These are phyloP conservation scores for Colletotrichum siamense DNA, from an alignment of 2,329 filamentous ascomycete genomes.

Conservation along the genomic window DNA sequence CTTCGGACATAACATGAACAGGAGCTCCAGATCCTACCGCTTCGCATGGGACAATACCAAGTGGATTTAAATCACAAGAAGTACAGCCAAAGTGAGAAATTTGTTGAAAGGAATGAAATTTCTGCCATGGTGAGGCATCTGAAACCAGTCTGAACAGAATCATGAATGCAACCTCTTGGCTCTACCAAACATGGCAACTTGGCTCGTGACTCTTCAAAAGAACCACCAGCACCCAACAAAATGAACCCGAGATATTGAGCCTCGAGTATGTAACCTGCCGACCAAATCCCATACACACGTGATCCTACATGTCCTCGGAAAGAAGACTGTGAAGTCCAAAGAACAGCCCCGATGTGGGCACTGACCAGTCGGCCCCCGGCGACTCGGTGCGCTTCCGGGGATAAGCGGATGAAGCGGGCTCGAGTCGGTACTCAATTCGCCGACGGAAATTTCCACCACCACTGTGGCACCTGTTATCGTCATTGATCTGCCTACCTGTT, in stretches of 20 bases:
- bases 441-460: not conserved
- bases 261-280: not conserved
- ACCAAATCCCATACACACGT: not conserved
- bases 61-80: not conserved
- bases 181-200: not conserved
- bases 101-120: not conserved
- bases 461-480: not conserved
- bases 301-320: not conserved
- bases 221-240: not conserved
- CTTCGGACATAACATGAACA: not conserved
- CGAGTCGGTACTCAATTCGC: conserved; percentile 8
- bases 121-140: not conserved
- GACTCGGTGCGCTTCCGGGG: conserved; percentile 1
- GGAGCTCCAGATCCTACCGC: not conserved
- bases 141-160: not conserved
- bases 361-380: not conserved
- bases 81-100: not conserved
- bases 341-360: not conserved
- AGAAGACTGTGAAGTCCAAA: not conserved
- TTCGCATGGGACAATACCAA: not conserved
- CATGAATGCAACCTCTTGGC: not conserved
- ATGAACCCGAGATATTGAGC: not conserved
- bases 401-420: conserved; percentile 13
- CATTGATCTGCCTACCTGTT: conserved; percentile 1
- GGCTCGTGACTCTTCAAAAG: not conserved